Percentiles rank a stretch among this genome's conserved stretches.
Evolutionary conservation across 768 basidiomycete species (phyloP).

Genomic region (Naganishia vaughanmartiniae): DNA sequence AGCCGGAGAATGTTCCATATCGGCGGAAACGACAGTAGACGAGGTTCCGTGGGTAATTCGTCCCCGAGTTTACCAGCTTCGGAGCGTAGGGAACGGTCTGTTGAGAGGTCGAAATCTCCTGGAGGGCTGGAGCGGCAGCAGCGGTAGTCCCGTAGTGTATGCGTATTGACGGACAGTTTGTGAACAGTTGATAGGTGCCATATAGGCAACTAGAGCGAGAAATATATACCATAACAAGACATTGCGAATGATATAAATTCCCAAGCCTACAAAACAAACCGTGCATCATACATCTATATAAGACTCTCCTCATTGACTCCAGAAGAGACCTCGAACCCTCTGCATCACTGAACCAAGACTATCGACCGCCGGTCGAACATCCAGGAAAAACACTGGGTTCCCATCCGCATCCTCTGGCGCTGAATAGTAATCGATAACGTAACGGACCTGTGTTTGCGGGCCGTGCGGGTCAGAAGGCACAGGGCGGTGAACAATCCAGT

Average conservation of each 20-base stretch:
- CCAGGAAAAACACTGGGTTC: slow-evolving; percentile 89
- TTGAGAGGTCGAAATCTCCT: slow-evolving; percentile 10
- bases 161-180: neutral
- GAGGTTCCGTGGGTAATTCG: slow-evolving; percentile 14
- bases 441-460: slow-evolving; percentile 64
- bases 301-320: slow-evolving; percentile 1
- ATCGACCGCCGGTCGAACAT: slow-evolving; percentile 93
- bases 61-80: slow-evolving; percentile 4
- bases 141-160: neutral
- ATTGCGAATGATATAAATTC: neutral
- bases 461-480: slow-evolving; percentile 35
- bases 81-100: slow-evolving; percentile 9
- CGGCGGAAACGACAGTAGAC: slow-evolving; percentile 14
- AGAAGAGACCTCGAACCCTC: slow-evolving; percentile 24
- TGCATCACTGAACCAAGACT: slow-evolving; percentile 56
- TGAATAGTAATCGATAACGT: slow-evolving; percentile 98
- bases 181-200: neutral
- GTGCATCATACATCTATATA: neutral
- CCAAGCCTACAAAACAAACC: neutral
- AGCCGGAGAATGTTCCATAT: slow-evolving; percentile 21
- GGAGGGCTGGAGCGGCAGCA: slow-evolving; percentile 15
- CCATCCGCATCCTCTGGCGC: slow-evolving; percentile 85
- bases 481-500: slow-evolving; percentile 88
- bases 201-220: neutral
- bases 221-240: neutral